Conservation (phyloP, 345 rosid species). For the Aquilaria yunnanensis region DNA sequence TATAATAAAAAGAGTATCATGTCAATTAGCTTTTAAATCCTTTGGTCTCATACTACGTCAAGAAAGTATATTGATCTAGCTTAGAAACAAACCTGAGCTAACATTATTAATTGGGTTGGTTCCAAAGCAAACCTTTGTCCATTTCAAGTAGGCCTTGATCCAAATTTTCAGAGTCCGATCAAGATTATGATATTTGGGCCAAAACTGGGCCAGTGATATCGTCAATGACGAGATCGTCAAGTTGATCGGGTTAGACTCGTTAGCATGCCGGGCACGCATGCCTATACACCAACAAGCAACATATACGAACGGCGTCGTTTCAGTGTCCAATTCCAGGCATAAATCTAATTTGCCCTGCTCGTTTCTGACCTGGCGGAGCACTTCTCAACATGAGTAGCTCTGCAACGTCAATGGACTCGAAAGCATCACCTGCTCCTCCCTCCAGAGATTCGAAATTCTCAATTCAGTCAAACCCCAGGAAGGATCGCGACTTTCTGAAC, state of each 20-base stretch:
- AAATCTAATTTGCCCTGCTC: neutral
- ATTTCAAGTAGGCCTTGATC: no score
- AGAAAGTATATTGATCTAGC: no score
- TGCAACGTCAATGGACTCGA: conserved; percentile 28
- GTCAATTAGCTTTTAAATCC: no score
- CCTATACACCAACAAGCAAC: neutral
- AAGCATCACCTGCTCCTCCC: conserved; percentile 12
- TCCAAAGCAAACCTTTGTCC: no score
- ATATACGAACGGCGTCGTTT: neutral
- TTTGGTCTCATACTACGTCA: no score
- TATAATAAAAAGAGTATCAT: no score
- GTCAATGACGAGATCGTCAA: neutral
- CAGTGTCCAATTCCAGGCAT: no score
- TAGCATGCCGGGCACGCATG: neutral
- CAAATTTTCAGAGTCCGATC: no score
- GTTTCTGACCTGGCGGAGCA: neutral
- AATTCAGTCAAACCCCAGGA: conserved; percentile 12
- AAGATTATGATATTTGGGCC: no score
- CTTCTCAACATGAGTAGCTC: neutral
- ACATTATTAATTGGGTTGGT: no score
- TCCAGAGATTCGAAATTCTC: conserved; percentile 2
- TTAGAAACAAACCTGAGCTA: no score
- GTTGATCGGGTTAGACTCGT: neutral
- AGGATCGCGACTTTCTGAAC: conserved; percentile 46
- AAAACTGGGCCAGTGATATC: no score